Conservation (phyloP, 371 early-diverging fungal genomes). For the Mortierella sp. region DNA sequence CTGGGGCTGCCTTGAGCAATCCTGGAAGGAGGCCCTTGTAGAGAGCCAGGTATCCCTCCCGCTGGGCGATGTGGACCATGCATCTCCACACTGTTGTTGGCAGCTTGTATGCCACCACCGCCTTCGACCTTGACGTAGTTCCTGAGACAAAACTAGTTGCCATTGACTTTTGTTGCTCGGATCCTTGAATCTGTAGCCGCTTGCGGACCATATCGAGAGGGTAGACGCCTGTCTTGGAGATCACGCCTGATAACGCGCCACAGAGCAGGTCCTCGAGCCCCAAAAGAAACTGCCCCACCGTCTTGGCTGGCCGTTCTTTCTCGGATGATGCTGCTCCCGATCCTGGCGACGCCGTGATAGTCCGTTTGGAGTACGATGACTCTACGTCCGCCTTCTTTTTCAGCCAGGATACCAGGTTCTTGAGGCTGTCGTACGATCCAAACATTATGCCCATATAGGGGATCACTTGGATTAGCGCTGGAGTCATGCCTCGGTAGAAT, state of each 20-base stretch:
- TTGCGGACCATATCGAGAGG: conserved; percentile 93
- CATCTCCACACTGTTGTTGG: conserved; percentile 67
- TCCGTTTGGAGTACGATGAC: conserved; percentile 6
- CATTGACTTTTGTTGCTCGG: conserved; percentile 40
- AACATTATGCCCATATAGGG: conserved; percentile 95
- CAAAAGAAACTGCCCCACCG: conserved; percentile 33
- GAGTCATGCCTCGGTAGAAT: conserved; percentile 89
- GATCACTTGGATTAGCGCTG: conserved; percentile 89
- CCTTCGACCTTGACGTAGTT: conserved; percentile 42
- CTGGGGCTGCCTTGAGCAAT: conserved; percentile 89
- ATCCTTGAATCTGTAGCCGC: conserved; percentile 69
- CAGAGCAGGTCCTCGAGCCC: conserved; percentile 75
- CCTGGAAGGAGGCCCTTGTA: conserved; percentile 92
- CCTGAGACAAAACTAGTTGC: conserved; percentile 65
- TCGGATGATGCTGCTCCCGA: not conserved
- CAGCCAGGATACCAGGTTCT: conserved; percentile 59
- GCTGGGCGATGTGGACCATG: conserved; percentile 69
- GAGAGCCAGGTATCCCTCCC: conserved; percentile 85
- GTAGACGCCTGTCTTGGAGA: conserved; percentile 91
- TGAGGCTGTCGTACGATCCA: conserved; percentile 77
- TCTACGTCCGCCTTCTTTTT: conserved; percentile 12
- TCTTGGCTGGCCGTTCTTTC: conserved; percentile 9
- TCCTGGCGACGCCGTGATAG: not conserved
- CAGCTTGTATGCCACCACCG: not conserved
- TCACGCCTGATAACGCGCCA: conserved; percentile 87